These are phyloP conservation scores for Scheffersomyces titani DNA, from an alignment of 1,139 yeast species.

Conservation along the genomic window DNA sequence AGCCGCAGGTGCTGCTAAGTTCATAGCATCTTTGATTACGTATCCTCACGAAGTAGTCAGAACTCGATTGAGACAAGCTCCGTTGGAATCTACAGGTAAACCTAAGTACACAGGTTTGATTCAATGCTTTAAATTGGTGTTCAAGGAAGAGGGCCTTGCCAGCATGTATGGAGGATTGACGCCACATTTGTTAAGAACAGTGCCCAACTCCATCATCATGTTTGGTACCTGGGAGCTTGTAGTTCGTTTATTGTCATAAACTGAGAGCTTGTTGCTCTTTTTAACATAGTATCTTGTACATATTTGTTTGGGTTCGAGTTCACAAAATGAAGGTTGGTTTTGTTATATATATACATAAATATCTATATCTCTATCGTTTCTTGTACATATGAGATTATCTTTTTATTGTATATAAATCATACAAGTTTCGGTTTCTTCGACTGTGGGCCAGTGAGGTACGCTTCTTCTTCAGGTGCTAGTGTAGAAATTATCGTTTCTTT, in stretches of 20 bases:
- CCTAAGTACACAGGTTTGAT: conserved; percentile 88
- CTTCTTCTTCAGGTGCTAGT: conserved; percentile 15
- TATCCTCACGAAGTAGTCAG: conserved; percentile 98
- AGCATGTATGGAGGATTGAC: conserved; percentile 98
- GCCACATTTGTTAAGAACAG: conserved; percentile 94
- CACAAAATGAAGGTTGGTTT: background rate
- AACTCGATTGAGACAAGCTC: conserved; percentile 95
- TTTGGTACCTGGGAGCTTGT: conserved; percentile 99
- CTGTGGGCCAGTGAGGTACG: conserved; percentile 1
- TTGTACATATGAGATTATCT: background rate
- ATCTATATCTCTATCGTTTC: background rate
- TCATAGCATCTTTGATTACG: conserved; percentile 87
- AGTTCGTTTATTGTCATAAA: conserved; percentile 60
- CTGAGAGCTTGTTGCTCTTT: background rate
- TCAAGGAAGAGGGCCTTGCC: conserved; percentile 87
- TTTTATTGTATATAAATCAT: conserved; percentile 1
- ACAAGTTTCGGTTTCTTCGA: conserved; percentile 2
- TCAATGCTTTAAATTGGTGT: conserved; percentile 79
- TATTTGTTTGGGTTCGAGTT: background rate
- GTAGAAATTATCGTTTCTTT: conserved; percentile 1
- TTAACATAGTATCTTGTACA: background rate
- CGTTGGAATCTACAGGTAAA: conserved; percentile 67
- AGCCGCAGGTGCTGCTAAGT: conserved; percentile 96
- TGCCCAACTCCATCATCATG: conserved; percentile 97
- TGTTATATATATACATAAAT: background rate